Conservation (phyloP, 257 asterid species). For the Capsicum baccatum region DNA sequence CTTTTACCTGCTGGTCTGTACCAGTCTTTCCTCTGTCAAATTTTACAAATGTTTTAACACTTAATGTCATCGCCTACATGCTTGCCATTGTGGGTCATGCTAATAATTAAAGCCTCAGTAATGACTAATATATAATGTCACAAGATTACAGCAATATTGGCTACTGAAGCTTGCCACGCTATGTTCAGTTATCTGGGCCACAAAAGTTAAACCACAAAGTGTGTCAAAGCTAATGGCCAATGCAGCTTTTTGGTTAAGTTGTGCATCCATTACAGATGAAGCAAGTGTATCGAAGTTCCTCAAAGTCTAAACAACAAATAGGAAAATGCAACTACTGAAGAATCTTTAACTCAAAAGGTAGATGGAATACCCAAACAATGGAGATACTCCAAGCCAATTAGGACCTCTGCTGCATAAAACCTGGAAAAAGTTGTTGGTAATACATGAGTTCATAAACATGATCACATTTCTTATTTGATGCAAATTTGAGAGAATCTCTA, state of each 20-base stretch:
- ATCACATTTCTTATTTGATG: neutral
- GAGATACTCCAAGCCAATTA: constrained; percentile 94
- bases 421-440: constrained; percentile 45
- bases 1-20: neutral
- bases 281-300: neutral
- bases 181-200: neutral
- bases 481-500: neutral
- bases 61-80: neutral
- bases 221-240: constrained; percentile 21
- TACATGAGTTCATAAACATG: neutral
- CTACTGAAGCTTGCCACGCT: neutral
- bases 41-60: neutral
- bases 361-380: constrained; percentile 82
- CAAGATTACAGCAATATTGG: neutral
- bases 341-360: constrained; percentile 3
- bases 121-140: neutral
- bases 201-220: neutral
- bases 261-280: neutral
- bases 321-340: neutral
- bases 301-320: neutral
- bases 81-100: neutral
- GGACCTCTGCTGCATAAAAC: constrained; percentile 95
- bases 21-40: neutral
- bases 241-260: neutral
- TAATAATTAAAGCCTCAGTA: neutral